Conservation (phyloP, 164 flowering plant species). For the Tinospora cordifolia region DNA sequence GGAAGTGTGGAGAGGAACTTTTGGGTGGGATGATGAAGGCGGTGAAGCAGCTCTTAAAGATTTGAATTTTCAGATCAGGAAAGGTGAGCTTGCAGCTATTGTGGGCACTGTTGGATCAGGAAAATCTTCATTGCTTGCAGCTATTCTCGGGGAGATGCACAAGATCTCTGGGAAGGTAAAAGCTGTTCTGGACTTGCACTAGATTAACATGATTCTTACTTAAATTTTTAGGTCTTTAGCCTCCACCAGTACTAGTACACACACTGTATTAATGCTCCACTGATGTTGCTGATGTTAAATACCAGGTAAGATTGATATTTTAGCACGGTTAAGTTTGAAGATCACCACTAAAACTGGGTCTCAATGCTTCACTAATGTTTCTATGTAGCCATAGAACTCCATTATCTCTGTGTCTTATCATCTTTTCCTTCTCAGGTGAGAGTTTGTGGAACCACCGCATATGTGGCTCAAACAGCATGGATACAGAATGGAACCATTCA, state of each 20-base stretch:
- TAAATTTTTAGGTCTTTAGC: no score
- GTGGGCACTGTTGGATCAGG: slow-evolving; percentile 98
- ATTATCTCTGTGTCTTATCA: no score
- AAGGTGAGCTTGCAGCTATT: slow-evolving; percentile 73
- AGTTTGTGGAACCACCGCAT: slow-evolving; percentile 19
- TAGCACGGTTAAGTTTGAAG: no score
- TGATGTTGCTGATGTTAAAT: no score
- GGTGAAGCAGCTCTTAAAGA: slow-evolving; percentile 38
- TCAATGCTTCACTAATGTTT: no score
- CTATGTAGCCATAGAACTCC: no score
- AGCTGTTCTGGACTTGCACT: background rate
- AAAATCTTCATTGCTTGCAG: slow-evolving; percentile 78
- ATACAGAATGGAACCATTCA: slow-evolving; percentile 92
- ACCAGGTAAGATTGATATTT: no score
- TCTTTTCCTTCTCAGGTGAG: slow-evolving; percentile 12
- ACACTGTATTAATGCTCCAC: no score
- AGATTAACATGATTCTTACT: background rate
- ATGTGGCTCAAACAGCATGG: slow-evolving; percentile 94
- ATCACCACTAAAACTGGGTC: background rate
- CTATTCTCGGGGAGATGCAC: slow-evolving; percentile 92
- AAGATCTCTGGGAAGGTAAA: slow-evolving; percentile 82
- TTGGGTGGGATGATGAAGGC: slow-evolving; percentile 81
- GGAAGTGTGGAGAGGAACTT: slow-evolving; percentile 59
- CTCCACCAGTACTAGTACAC: no score
- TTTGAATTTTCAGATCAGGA: slow-evolving; percentile 53